Percentiles rank a stretch among this genome's conserved stretches.
Conservation (phyloP, 345 rosid species). For the Lagerstroemia speciosa region DNA sequence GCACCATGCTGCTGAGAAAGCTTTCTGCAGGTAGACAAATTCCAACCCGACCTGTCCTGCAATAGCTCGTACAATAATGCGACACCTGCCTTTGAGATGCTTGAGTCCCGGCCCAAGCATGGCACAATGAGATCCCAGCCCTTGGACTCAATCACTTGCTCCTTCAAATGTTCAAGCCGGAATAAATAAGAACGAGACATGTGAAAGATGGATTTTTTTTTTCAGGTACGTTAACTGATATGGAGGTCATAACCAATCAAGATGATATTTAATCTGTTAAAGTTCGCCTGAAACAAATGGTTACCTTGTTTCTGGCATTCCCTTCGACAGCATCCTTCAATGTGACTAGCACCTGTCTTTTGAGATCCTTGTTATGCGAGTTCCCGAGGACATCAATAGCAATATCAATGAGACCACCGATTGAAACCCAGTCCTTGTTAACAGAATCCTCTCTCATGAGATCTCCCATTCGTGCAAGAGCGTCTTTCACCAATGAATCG, state of each 20-base stretch:
- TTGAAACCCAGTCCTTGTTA: conserved; percentile 57
- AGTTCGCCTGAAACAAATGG: background rate
- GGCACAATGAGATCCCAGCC: conserved; percentile 53
- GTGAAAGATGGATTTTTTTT: background rate
- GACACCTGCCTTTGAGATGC: conserved; percentile 48
- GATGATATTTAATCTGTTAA: background rate
- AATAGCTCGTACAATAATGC: conserved; percentile 46
- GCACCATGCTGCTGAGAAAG: conserved; percentile 41
- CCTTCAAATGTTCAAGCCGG: conserved; percentile 28
- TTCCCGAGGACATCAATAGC: conserved; percentile 35
- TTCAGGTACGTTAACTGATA: background rate
- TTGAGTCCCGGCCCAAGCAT: conserved; percentile 43
- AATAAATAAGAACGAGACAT: background rate
- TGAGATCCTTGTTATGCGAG: conserved; percentile 39
- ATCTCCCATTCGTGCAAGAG: conserved; percentile 45
- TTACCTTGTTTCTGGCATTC: conserved; percentile 53
- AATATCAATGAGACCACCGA: conserved; percentile 48
- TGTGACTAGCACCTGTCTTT: conserved; percentile 42
- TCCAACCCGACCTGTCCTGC: conserved; percentile 60
- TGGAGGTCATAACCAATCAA: background rate
- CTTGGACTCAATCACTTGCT: conserved; percentile 31
- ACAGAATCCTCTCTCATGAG: conserved; percentile 50
- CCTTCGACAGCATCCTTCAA: conserved; percentile 45
- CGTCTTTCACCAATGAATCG: conserved; percentile 31
- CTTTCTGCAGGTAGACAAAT: conserved; percentile 35